phyloP scores from a whole-genome alignment of 1,139 yeast genomes.

The Yamadazyma atmosphaerica region DNA sequence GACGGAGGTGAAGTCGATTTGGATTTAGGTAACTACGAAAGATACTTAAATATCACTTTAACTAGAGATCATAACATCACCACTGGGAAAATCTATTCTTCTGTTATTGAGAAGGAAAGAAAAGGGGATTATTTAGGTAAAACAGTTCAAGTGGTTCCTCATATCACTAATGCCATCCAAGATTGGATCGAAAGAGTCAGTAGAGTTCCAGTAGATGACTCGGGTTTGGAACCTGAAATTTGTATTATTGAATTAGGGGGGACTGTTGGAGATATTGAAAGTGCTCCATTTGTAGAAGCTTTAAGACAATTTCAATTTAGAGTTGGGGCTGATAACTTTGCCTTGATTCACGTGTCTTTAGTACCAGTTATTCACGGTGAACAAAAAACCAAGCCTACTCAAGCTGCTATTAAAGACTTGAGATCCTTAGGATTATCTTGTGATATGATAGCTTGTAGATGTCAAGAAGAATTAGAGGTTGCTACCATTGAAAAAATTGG shows the following conservation, averaged over 20 bases:
- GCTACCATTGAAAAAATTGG: conserved; percentile 93
- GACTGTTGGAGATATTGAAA: conserved; percentile 98
- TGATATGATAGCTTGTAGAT: conserved; percentile 97
- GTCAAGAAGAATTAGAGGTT: conserved; percentile 77
- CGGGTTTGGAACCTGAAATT: conserved; percentile 86
- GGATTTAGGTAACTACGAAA: conserved; percentile 96
- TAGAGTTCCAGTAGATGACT: conserved; percentile 86
- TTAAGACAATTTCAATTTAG: conserved; percentile 97
- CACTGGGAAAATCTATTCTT: conserved; percentile 94
- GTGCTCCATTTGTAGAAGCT: conserved; percentile 99
- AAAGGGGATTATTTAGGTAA: conserved; percentile 97
- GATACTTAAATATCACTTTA: conserved; percentile 89
- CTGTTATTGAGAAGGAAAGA: conserved; percentile 92
- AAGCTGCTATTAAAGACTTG: conserved; percentile 96
- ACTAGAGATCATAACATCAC: conserved; percentile 95
- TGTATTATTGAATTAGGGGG: conserved; percentile 98
- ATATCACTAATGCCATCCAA: conserved; percentile 93
- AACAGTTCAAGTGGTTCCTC: conserved; percentile 99
- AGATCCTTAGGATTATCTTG: conserved; percentile 94
- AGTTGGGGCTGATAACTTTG: conserved; percentile 92
- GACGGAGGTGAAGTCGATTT: conserved; percentile 99
- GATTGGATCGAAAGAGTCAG: conserved; percentile 98
- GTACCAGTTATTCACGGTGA: conserved; percentile 98
- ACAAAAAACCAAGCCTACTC: conserved; percentile 98
- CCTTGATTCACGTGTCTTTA: conserved; percentile 92